Evolutionary conservation across 192 early-diverging fungal genomes (phyloP), one percentile per base, ranked within the genome.

Genomic region (Chytriomyces confervae): DNA sequence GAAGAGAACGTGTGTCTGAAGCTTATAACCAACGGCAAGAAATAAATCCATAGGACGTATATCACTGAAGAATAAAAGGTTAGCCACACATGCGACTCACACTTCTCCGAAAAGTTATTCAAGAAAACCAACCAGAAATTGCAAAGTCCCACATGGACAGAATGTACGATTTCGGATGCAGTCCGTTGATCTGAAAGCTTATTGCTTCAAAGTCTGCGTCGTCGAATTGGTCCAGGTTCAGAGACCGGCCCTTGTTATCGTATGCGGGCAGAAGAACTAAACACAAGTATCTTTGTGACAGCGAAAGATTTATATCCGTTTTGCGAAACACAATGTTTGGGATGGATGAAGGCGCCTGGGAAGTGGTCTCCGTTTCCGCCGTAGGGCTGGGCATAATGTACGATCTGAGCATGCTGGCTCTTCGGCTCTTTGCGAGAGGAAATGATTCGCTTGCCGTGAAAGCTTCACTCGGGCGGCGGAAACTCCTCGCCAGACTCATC

Each of bases 81-180:
- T 4, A 36, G 36, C 36, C 3, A 36, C 36, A 36, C 36, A 36
- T 36, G 4, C 36, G 1, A 36, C 36, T 36, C 3, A 36, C 4
- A 36, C 36, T 36, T 36, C 3, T 36, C 36, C 36, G 36, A 36
- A 36, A 27, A 27, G 24, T 0, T 27, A 27, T 27, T 27, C 24
- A 36, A 60, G 2, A 60, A 60, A 60, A 18, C 53, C 53, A 60
- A 60, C 53, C 20, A 4, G 20, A 60, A 60, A 60, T 18, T 20
- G 53, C 53, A 20, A 60, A 64, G 27, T 64, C 29, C 18, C 62
- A 64, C 62, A 64, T 11, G 10, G 27, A 13, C 7, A 48, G 47
- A 46, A 68, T 46, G 11, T 68, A 36, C 47, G 66, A 36, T 23
- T 68, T 68, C 13, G 66, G 66, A 46, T 68, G 66, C 45, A 68